phyloP scores from a whole-genome alignment of 768 basidiomycete species.

The Lepiota venenata region DNA sequence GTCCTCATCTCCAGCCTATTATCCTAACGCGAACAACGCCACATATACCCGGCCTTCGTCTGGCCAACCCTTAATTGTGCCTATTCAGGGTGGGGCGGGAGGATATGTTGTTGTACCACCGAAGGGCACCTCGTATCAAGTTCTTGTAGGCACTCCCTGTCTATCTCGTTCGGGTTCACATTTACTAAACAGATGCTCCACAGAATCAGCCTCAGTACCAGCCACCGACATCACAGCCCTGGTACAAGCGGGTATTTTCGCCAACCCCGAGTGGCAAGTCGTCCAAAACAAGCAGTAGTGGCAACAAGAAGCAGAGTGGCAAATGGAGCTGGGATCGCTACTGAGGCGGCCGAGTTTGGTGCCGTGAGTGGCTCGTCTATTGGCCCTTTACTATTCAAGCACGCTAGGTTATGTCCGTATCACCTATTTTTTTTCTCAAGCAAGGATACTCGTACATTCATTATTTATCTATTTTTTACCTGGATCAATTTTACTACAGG shows the following conservation, averaged over 20 bases:
- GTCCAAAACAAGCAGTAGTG: not conserved
- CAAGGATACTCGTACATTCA: too few species aligned
- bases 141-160: not conserved
- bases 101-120: slow-evolving; percentile 1
- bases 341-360: too few species aligned
- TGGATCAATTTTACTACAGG: too few species aligned
- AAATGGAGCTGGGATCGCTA: not conserved
- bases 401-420: too few species aligned
- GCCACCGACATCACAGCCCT: not conserved
- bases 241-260: slow-evolving; percentile 11
- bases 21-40: not conserved
- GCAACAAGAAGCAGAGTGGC: not conserved
- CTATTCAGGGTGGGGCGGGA: not conserved
- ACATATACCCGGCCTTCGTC: not conserved
- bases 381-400: too few species aligned
- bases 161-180: not conserved
- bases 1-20: not conserved
- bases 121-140: slow-evolving; percentile 3
- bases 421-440: too few species aligned
- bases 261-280: not conserved
- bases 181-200: not conserved
- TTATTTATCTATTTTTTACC: too few species aligned
- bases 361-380: too few species aligned
- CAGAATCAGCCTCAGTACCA: not conserved
- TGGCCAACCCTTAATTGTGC: not conserved